These are phyloP conservation scores for Zoysia japonica DNA, from an alignment of 176 grass and related monocot species.

Conservation along the genomic window DNA sequence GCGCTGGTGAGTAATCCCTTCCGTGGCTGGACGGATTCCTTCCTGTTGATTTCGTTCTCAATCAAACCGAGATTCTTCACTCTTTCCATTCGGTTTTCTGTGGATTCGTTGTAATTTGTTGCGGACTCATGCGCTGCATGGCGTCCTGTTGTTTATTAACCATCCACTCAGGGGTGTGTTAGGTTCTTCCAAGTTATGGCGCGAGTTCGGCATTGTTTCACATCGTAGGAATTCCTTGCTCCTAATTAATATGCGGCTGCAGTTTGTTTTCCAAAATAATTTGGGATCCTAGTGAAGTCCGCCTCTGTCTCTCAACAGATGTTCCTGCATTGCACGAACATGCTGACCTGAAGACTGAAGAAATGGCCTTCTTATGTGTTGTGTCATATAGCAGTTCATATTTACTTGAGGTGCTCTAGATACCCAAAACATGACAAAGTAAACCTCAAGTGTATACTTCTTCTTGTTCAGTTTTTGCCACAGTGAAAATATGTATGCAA, in stretches of 20 bases:
- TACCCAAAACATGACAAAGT: neutral
- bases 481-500: neutral
- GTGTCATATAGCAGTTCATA: neutral
- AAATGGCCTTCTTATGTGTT: neutral
- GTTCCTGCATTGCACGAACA: slow-evolving; percentile 15
- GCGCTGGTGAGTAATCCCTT: neutral
- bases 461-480: neutral
- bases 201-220: neutral
- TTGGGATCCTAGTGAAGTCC: neutral
- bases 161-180: neutral
- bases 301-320: neutral
- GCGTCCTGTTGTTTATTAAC: neutral
- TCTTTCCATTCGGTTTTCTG: neutral
- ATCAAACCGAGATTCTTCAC: neutral
- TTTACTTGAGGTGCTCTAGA: slow-evolving; percentile 10
- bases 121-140: neutral
- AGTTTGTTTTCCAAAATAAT: neutral
- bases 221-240: neutral
- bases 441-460: neutral
- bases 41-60: neutral
- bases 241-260: neutral
- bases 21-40: neutral
- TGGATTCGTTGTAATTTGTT: neutral
- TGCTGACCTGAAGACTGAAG: neutral
- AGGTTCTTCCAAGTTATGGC: neutral